A percentile compares a stretch with the other conserved stretches of the same genome.
phyloP scores from a whole-genome alignment of 2,329 filamentous ascomycete genomes.

The Mycocentrospora acerina region DNA sequence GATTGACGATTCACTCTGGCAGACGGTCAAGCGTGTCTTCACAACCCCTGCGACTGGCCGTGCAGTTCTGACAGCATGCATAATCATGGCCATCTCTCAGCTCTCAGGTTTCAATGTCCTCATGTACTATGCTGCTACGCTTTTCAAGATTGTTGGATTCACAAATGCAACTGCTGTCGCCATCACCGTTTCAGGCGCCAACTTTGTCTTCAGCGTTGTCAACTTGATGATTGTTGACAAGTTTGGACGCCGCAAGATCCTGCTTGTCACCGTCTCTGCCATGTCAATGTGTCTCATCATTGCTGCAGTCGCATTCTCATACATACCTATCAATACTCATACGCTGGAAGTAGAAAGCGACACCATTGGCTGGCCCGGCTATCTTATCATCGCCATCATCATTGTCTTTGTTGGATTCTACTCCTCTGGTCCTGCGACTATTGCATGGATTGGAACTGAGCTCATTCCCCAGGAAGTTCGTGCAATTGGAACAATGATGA shows the following conservation, averaged over 20 bases:
- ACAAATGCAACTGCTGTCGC: constrained; percentile 76
- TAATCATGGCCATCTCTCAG: constrained; percentile 41
- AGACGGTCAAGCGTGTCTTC: constrained; percentile 36
- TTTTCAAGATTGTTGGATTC: constrained; percentile 67
- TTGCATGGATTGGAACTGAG: constrained; percentile 42
- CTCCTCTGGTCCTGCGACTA: constrained; percentile 35
- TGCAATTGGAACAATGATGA: constrained; percentile 42
- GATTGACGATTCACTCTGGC: constrained; percentile 36
- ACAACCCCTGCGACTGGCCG: constrained; percentile 34
- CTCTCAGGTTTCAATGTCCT: constrained; percentile 65
- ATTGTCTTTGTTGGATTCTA: constrained; percentile 42
- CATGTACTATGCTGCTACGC: constrained; percentile 68
- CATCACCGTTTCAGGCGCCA: constrained; percentile 76
- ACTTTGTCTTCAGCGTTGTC: constrained; percentile 76
- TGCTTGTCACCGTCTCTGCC: constrained; percentile 51
- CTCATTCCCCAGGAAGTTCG: constrained; percentile 42
- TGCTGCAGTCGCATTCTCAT: constrained; percentile 72
- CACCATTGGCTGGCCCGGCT: constrained; percentile 35
- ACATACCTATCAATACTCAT: constrained; percentile 53
- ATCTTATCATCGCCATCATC: constrained; percentile 40
- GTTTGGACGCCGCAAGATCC: constrained; percentile 73
- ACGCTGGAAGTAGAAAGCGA: constrained; percentile 36
- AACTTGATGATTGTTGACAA: constrained; percentile 77
- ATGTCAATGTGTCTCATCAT: constrained; percentile 73
- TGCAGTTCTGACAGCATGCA: constrained; percentile 39